Evolutionary conservation across 306 rosid genomes (phyloP).

Genomic region (Alnus glutinosa): DNA sequence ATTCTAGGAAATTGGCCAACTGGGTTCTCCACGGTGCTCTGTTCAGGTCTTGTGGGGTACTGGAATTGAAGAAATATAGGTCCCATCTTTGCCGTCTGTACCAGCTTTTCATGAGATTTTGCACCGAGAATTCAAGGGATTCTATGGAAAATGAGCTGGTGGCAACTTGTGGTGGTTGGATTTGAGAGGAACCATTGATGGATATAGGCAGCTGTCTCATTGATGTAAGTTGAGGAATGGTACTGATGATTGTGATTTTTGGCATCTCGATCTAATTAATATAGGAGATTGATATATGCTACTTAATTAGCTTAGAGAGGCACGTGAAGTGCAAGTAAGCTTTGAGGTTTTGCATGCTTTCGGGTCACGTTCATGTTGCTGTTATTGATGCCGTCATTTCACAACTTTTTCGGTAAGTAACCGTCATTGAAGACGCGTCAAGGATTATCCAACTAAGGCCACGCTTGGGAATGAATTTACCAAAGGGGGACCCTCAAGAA

Average conservation of each 20-base stretch:
- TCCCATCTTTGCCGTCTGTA: conserved; percentile 52
- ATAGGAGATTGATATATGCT: background rate
- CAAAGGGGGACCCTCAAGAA: no score
- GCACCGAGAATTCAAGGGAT: conserved; percentile 40
- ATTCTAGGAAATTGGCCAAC: conserved; percentile 53
- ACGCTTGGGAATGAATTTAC: no score
- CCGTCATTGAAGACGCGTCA: conserved; percentile 24
- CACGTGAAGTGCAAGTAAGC: conserved; percentile 48
- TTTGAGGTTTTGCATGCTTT: conserved; percentile 41
- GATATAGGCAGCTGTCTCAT: conserved; percentile 33
- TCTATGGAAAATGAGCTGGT: conserved; percentile 36
- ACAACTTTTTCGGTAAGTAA: background rate
- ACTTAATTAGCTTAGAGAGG: conserved; percentile 17
- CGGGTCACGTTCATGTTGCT: conserved; percentile 44
- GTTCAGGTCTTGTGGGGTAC: conserved; percentile 22
- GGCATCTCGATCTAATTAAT: background rate
- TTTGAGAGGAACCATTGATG: conserved; percentile 31
- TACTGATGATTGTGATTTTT: background rate
- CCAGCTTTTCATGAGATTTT: conserved; percentile 51
- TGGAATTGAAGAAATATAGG: conserved; percentile 17
- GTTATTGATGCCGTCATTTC: background rate
- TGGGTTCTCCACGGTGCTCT: conserved; percentile 56
- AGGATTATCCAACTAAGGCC: conserved; percentile 12
- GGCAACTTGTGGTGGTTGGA: conserved; percentile 25
- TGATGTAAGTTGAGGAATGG: conserved; percentile 17